Conservation (phyloP, 768 basidiomycete species). For the Russula sp. region DNA sequence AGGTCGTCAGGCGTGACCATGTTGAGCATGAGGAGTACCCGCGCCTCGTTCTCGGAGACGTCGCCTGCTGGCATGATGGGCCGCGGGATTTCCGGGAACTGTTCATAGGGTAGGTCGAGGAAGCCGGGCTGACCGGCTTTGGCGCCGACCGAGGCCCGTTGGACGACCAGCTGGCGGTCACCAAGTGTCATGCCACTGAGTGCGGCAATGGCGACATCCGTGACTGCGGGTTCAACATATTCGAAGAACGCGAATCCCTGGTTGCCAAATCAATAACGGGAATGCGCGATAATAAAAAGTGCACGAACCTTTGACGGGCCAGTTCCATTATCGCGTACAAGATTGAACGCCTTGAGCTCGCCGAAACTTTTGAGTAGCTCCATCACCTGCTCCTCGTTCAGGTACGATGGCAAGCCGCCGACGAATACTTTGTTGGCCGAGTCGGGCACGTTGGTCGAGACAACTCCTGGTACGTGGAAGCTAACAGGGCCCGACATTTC, state of each 20-base stretch:
- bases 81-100: conserved; percentile 77
- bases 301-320: conserved; percentile 74
- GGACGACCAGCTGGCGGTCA: conserved; percentile 91
- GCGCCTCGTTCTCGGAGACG: conserved; percentile 44
- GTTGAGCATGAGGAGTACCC: conserved; percentile 95
- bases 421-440: conserved; percentile 98
- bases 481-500: conserved; percentile 42
- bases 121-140: conserved; percentile 66
- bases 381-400: conserved; percentile 98
- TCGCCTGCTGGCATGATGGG: conserved; percentile 87
- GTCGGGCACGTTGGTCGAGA: conserved; percentile 96
- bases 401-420: conserved; percentile 90
- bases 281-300: neutral
- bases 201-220: conserved; percentile 93
- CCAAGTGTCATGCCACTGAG: conserved; percentile 98
- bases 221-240: conserved; percentile 83
- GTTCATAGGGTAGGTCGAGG: conserved; percentile 65
- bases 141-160: conserved; percentile 92
- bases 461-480: conserved; percentile 87
- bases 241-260: conserved; percentile 99
- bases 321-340: conserved; percentile 90
- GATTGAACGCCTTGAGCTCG: conserved; percentile 95
- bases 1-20: conserved; percentile 97
- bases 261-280: neutral
- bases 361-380: conserved; percentile 96